Evolutionary conservation across 176 grass and related monocot species (phyloP).

Genomic region (Oryza brachyantha): DNA sequence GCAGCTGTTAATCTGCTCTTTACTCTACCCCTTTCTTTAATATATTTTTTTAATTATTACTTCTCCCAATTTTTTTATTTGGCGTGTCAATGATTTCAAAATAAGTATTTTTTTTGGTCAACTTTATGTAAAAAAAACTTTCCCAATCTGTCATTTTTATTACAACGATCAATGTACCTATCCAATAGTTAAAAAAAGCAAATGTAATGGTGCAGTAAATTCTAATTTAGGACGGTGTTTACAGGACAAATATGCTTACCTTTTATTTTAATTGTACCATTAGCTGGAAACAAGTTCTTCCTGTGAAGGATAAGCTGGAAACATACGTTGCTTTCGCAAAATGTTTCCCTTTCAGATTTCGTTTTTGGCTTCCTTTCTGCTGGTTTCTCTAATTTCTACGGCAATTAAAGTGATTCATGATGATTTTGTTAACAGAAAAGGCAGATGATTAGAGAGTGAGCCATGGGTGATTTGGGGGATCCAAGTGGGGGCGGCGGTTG

Average conservation of each 20-base stretch:
- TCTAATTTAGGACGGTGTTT: not conserved
- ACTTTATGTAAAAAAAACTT: not conserved
- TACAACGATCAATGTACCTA: not conserved
- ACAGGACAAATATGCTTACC: not conserved
- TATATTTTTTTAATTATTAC: not conserved
- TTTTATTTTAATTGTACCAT: not conserved
- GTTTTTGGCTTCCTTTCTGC: not conserved
- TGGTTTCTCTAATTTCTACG: constrained; percentile 17
- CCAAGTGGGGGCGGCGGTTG: constrained; percentile 24
- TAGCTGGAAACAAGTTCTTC: constrained; percentile 11
- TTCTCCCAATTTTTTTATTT: not conserved
- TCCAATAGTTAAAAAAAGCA: not conserved
- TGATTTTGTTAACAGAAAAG: not conserved
- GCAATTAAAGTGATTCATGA: not conserved
- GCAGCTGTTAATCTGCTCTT: constrained; percentile 25
- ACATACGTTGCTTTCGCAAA: not conserved
- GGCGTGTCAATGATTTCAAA: not conserved
- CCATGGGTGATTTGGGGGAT: constrained; percentile 19
- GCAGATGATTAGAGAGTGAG: not conserved
- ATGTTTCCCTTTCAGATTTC: not conserved
- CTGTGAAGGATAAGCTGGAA: not conserved
- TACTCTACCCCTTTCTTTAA: not conserved
- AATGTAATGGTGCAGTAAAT: not conserved
- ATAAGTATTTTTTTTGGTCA: not conserved
- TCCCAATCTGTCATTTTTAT: not conserved